Percentiles rank a stretch among this genome's conserved stretches.
Evolutionary conservation across 345 rosid species (phyloP).

Genomic region (Stellera chamaejasme): DNA sequence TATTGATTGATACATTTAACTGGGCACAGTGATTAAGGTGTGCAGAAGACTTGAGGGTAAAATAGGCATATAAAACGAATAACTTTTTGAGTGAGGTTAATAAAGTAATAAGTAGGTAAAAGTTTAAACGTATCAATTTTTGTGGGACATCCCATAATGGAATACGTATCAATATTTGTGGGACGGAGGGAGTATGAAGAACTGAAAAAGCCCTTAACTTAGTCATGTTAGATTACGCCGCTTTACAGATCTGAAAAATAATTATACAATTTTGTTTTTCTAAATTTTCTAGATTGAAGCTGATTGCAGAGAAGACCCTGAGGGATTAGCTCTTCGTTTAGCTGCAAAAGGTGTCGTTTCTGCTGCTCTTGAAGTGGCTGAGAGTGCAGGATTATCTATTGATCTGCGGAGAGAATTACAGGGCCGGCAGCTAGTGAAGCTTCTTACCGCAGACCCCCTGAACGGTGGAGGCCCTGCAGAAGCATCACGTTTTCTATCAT

Average conservation of each 20-base stretch:
- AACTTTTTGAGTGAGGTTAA: too few species aligned
- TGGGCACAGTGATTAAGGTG: too few species aligned
- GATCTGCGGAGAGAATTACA: constrained; percentile 91
- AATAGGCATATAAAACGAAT: too few species aligned
- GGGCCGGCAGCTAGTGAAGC: constrained; percentile 95
- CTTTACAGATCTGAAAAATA: neutral
- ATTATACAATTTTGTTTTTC: constrained; percentile 11
- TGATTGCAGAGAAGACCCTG: constrained; percentile 85
- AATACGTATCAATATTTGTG: too few species aligned
- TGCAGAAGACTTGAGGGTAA: too few species aligned
- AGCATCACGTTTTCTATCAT: constrained; percentile 94
- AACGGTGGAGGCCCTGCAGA: constrained; percentile 99
- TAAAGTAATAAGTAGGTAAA: too few species aligned
- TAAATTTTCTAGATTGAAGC: constrained; percentile 66
- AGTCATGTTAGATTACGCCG: too few species aligned
- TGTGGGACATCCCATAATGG: too few species aligned
- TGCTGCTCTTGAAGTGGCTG: constrained; percentile 96
- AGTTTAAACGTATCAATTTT: too few species aligned
- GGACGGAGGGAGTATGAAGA: too few species aligned
- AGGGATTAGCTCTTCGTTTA: constrained; percentile 92
- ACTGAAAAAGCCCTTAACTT: too few species aligned
- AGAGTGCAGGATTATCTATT: constrained; percentile 80
- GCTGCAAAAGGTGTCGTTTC: constrained; percentile 98
- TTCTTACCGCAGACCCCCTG: constrained; percentile 93
- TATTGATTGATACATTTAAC: too few species aligned